Conservation (phyloP, 306 rosid species). For the Casuarina glauca region DNA sequence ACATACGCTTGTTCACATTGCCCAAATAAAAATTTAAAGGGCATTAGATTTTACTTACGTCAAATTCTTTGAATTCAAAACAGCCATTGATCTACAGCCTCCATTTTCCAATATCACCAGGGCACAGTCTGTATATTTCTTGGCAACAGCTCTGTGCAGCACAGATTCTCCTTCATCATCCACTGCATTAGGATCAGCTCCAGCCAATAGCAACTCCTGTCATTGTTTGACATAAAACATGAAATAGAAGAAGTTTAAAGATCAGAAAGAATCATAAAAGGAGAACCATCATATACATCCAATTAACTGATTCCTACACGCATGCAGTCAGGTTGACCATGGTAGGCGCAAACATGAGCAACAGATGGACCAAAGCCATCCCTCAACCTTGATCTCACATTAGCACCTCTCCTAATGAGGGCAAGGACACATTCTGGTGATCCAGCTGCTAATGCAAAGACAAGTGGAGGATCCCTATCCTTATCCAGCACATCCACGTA, state of each 20-base stretch:
- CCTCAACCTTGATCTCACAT: constrained; percentile 80
- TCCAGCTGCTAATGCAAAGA: constrained; percentile 97
- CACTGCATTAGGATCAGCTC: constrained; percentile 94
- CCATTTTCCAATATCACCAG: constrained; percentile 92
- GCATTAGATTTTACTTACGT: constrained; percentile 58
- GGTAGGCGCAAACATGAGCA: constrained; percentile 96
- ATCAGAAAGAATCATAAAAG: constrained; percentile 8
- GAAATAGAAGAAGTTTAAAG: constrained; percentile 23
- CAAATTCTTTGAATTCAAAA: constrained; percentile 70
- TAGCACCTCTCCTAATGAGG: constrained; percentile 81
- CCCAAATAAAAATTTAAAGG: background rate
- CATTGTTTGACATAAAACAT: constrained; percentile 26
- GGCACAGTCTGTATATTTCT: constrained; percentile 95
- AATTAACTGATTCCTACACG: constrained; percentile 62
- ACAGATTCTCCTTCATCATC: constrained; percentile 99
- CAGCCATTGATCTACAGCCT: constrained; percentile 89
- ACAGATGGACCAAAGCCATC: constrained; percentile 95
- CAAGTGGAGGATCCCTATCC: constrained; percentile 98
- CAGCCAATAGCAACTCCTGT: constrained; percentile 91
- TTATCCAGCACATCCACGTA: constrained; percentile 91
- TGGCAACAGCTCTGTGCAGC: constrained; percentile 86
- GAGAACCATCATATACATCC: constrained; percentile 24
- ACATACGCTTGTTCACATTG: background rate
- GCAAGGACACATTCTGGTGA: constrained; percentile 85
- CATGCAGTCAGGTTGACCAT: constrained; percentile 99